These are phyloP conservation scores for Cucurbita moschata DNA, from an alignment of 306 rosid species.

Conservation along the genomic window DNA sequence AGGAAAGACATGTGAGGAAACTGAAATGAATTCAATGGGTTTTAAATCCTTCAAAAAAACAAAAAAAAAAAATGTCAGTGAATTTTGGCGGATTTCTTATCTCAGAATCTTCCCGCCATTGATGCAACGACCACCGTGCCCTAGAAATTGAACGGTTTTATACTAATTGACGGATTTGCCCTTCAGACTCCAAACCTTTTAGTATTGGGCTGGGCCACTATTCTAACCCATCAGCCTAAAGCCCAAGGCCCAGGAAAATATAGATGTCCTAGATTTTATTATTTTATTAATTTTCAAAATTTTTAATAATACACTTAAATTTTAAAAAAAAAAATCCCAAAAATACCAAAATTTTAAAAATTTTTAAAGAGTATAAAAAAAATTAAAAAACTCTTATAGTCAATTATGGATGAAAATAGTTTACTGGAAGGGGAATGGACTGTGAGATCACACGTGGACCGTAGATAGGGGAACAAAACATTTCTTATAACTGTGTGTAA, in stretches of 20 bases:
- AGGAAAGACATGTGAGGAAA: constrained; percentile 30
- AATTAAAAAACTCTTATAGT: no score
- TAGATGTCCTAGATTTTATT: no score
- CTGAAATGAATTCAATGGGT: background rate
- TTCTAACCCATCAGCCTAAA: background rate
- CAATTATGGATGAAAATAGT: no score
- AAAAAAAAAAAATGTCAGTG: background rate
- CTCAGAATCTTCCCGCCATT: constrained; percentile 11
- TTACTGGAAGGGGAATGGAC: no score
- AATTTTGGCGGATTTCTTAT: background rate
- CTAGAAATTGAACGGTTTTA: constrained; percentile 8
- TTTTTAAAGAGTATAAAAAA: no score
- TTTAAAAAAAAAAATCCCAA: no score
- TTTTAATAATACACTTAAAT: no score
- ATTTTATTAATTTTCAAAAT: no score
- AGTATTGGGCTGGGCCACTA: background rate
- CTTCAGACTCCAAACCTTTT: background rate
- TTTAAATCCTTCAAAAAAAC: background rate
- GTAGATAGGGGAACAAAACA: no score
- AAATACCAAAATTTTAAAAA: no score
- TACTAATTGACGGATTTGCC: constrained; percentile 5
- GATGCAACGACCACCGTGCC: constrained; percentile 2
- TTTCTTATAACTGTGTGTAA: no score
- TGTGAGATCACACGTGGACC: no score
- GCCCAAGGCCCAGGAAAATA: background rate